Conservation (phyloP, 1,139 yeast species). For the Hemisphaericaspora subhashii region DNA sequence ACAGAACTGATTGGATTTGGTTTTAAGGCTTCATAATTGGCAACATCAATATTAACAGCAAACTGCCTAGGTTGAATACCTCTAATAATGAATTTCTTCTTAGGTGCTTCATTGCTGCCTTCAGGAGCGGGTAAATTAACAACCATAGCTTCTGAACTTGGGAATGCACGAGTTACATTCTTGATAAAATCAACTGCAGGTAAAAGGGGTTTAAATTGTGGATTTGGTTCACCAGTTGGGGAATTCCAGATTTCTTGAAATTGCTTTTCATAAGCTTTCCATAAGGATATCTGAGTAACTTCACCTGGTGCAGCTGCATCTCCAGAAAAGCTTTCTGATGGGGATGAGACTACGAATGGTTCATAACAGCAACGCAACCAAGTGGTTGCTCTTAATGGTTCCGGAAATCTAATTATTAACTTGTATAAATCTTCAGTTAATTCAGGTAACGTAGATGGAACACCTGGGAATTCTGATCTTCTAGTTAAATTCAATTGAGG, state of each 20-base stretch:
- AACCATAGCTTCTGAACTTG: constrained; percentile 93
- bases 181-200: constrained; percentile 97
- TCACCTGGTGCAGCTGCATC: constrained; percentile 54
- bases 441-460: constrained; percentile 61
- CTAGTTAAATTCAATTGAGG: constrained; percentile 31
- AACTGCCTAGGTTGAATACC: constrained; percentile 65
- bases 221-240: constrained; percentile 37
- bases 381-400: constrained; percentile 88
- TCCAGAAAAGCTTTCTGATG: constrained; percentile 22
- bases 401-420: constrained; percentile 65
- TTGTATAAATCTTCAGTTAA: constrained; percentile 57
- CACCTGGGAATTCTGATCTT: constrained; percentile 37
- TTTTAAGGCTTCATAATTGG: constrained; percentile 46
- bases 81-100: constrained; percentile 81
- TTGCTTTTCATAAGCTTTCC: constrained; percentile 93
- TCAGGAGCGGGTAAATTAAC: constrained; percentile 47
- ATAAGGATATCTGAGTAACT: constrained; percentile 90
- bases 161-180: constrained; percentile 87
- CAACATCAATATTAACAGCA: constrained; percentile 44
- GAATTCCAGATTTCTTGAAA: constrained; percentile 50
- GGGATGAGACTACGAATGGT: constrained; percentile 33
- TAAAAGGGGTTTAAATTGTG: constrained; percentile 59
- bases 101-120: constrained; percentile 44
- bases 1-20: constrained; percentile 19
- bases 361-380: constrained; percentile 95